These are phyloP conservation scores for Pleurotus platypus DNA, from an alignment of 768 basidiomycete species.

Conservation along the genomic window DNA sequence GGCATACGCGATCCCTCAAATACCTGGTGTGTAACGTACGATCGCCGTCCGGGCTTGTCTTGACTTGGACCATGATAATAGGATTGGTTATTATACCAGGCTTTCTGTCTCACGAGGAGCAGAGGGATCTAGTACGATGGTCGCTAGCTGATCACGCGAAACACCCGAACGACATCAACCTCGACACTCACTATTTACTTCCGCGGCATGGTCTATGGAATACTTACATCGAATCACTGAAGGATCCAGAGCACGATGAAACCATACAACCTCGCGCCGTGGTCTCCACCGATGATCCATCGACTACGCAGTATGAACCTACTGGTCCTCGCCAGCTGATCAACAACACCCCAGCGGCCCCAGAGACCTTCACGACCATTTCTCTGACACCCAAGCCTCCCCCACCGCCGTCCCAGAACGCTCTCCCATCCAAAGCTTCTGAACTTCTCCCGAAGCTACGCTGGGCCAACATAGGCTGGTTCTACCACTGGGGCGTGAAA, in stretches of 20 bases:
- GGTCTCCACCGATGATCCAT: slow-evolving; percentile 10
- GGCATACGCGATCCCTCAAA: slow-evolving; percentile 46
- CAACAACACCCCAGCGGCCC: slow-evolving; percentile 66
- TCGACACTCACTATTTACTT: slow-evolving; percentile 81
- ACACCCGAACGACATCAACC: slow-evolving; percentile 83
- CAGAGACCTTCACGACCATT: slow-evolving; percentile 50
- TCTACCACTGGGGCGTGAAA: slow-evolving; percentile 96
- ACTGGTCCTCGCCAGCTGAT: slow-evolving; percentile 65
- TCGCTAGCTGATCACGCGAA: slow-evolving; percentile 73
- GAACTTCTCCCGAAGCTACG: slow-evolving; percentile 73
- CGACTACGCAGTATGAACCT: slow-evolving; percentile 16
- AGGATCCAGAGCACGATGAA: slow-evolving; percentile 26
- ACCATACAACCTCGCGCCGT: slow-evolving; percentile 45
- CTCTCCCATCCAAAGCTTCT: slow-evolving; percentile 44
- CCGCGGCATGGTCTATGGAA: slow-evolving; percentile 81
- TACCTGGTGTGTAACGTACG: slow-evolving; percentile 43
- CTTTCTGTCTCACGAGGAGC: slow-evolving; percentile 59
- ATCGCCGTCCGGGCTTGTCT: slow-evolving; percentile 8
- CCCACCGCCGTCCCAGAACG: slow-evolving; percentile 60
- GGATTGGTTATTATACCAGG: slow-evolving; percentile 84
- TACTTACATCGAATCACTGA: slow-evolving; percentile 35
- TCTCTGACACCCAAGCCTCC: slow-evolving; percentile 55
- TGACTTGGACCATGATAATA: slow-evolving; percentile 23
- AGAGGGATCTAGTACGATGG: slow-evolving; percentile 68
- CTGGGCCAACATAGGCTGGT: slow-evolving; percentile 97